phyloP scores from a whole-genome alignment of 2,329 filamentous ascomycete species.

The Xylaria sp. region DNA sequence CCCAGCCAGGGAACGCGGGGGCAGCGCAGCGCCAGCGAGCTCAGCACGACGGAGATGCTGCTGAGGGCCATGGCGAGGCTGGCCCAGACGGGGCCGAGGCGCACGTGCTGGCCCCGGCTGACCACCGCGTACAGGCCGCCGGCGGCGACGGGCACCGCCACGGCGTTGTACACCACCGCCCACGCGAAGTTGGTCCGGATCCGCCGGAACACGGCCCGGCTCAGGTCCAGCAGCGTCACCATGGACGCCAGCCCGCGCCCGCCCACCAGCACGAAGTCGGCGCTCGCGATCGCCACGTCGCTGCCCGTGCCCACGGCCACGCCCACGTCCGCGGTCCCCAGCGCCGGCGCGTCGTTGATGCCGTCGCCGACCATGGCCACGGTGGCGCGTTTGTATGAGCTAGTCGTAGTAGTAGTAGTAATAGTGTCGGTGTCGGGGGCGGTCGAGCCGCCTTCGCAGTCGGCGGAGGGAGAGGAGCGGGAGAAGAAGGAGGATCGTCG shows the following conservation, averaged over 20 bases:
- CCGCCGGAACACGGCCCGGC: slow-evolving; percentile 70
- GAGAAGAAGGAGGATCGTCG: too few species aligned
- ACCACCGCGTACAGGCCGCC: slow-evolving; percentile 70
- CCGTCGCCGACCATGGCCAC: slow-evolving; percentile 89
- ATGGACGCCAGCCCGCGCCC: slow-evolving; percentile 67
- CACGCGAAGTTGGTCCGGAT: slow-evolving; percentile 86
- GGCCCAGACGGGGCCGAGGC: slow-evolving; percentile 81
- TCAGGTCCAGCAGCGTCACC: slow-evolving; percentile 73
- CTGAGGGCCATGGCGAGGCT: slow-evolving; percentile 90
- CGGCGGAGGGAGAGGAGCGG: too few species aligned
- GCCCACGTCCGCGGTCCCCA: slow-evolving; percentile 78
- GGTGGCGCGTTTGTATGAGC: too few species aligned
- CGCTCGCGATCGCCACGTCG: slow-evolving; percentile 80
- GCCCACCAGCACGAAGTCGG: slow-evolving; percentile 80
- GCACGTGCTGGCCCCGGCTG: slow-evolving; percentile 56
- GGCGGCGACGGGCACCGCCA: slow-evolving; percentile 79
- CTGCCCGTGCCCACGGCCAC: slow-evolving; percentile 83
- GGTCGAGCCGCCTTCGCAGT: too few species aligned
- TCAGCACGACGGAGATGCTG: slow-evolving; percentile 84
- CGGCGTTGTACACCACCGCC: slow-evolving; percentile 80
- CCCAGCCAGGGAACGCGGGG: slow-evolving; percentile 40
- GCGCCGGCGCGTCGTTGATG: slow-evolving; percentile 85
- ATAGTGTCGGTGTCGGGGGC: too few species aligned
- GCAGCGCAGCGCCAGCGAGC: slow-evolving; percentile 72
- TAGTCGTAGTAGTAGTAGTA: too few species aligned